Evolutionary conservation across 2,329 filamentous ascomycete genomes (phyloP).

Genomic region (Magnaporthiopsis incrustans): DNA sequence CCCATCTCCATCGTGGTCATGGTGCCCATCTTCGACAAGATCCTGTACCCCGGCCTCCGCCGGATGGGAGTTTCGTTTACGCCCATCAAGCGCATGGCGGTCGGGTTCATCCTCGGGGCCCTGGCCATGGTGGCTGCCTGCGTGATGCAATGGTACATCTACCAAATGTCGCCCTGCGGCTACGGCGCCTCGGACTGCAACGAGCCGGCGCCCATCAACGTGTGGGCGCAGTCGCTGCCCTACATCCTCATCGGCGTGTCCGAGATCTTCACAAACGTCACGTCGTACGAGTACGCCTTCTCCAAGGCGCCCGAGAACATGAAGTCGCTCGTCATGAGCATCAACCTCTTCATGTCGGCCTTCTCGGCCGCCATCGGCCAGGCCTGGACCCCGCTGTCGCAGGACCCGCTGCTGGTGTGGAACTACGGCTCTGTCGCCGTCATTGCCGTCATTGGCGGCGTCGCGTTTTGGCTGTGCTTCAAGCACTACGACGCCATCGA

Average conservation of each 20-base stretch:
- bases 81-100: slow-evolving; percentile 66
- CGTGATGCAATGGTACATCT: slow-evolving; percentile 53
- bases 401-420: slow-evolving; percentile 63
- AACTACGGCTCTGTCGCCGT: slow-evolving; percentile 64
- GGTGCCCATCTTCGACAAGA: slow-evolving; percentile 60
- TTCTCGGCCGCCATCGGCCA: slow-evolving; percentile 62
- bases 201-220: slow-evolving; percentile 38
- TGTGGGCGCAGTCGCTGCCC: slow-evolving; percentile 49
- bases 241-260: slow-evolving; percentile 41
- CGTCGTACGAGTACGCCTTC: slow-evolving; percentile 65
- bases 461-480: slow-evolving; percentile 62
- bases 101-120: slow-evolving; percentile 58
- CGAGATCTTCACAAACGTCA: slow-evolving; percentile 43
- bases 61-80: slow-evolving; percentile 56
- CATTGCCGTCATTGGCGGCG: slow-evolving; percentile 52
- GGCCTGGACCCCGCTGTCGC: slow-evolving; percentile 33
- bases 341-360: slow-evolving; percentile 61
- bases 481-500: slow-evolving; percentile 50
- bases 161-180: slow-evolving; percentile 54
- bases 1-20: slow-evolving; percentile 67
- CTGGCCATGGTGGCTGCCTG: slow-evolving; percentile 50
- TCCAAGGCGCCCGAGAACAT: slow-evolving; percentile 72
- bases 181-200: slow-evolving; percentile 25
- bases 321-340: slow-evolving; percentile 61
- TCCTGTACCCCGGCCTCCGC: slow-evolving; percentile 61